Evolutionary conservation across 208 protist species (phyloP).

Genomic region (Trichomonas gallinae): DNA sequence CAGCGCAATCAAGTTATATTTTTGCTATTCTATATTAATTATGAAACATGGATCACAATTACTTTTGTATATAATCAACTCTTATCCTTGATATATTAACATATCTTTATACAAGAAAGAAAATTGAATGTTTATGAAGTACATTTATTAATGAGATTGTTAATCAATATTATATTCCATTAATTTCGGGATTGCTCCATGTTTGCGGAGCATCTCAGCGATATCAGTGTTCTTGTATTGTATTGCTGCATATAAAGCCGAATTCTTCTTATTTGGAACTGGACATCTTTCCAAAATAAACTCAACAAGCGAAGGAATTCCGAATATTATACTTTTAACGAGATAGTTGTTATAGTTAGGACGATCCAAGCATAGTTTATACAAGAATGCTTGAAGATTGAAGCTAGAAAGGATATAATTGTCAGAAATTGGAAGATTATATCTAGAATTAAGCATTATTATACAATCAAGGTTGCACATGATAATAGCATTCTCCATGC

Average conservation of each 20-base stretch:
- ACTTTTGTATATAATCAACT: no score
- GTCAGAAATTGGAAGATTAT: neutral
- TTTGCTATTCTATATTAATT: no score
- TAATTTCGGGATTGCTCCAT: neutral
- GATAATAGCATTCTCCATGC: neutral
- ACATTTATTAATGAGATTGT: no score
- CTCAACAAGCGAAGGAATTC: neutral
- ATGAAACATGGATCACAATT: no score
- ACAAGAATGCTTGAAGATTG: neutral
- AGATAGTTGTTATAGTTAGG: neutral
- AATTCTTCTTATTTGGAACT: neutral
- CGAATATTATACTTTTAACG: neutral
- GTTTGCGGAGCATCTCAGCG: neutral
- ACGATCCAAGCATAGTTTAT: neutral
- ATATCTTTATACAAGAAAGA: no score
- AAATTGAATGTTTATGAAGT: no score
- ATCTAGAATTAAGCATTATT: neutral
- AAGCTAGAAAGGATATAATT: neutral
- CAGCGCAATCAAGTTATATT: no score
- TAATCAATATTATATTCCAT: neutral
- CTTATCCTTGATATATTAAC: no score
- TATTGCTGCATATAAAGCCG: neutral
- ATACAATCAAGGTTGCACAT: neutral
- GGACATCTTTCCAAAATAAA: neutral
- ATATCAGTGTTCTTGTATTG: neutral